Percentiles rank a stretch among this genome's conserved stretches.
Evolutionary conservation across 257 asterid species (phyloP).

Genomic region (Nicotiana benthamiana): DNA sequence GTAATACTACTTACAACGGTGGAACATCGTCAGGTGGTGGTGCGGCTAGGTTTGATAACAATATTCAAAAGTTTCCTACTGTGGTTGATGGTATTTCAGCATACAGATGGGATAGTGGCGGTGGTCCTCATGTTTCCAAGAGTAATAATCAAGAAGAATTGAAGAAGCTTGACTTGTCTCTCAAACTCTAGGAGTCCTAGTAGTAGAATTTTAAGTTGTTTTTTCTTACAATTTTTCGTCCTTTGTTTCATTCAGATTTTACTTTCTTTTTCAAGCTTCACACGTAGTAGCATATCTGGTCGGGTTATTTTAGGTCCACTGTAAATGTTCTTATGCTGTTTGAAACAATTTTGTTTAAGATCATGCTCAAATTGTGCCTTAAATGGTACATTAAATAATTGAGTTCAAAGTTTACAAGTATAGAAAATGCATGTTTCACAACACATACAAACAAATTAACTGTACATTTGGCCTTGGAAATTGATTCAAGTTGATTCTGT

Average conservation of each 20-base stretch:
- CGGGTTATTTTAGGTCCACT: not conserved
- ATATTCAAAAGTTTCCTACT: slow-evolving; percentile 27
- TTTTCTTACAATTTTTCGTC: not conserved
- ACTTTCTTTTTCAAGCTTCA: not conserved
- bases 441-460: not conserved
- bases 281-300: not conserved
- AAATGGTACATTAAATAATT: not conserved
- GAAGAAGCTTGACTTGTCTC: slow-evolving; percentile 67
- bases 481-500: not conserved
- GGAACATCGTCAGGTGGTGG: slow-evolving; percentile 33
- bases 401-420: not conserved
- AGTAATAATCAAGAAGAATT: slow-evolving; percentile 40
- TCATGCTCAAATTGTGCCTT: not conserved
- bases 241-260: not conserved
- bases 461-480: not conserved
- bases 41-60: slow-evolving; percentile 41
- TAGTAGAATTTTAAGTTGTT: not conserved
- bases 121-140: slow-evolving; percentile 11
- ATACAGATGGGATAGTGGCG: slow-evolving; percentile 31
- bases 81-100: slow-evolving; percentile 29
- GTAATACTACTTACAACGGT: slow-evolving; percentile 9
- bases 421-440: not conserved
- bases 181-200: slow-evolving; percentile 35
- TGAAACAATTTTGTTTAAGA: not conserved
- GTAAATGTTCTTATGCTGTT: not conserved